These are phyloP conservation scores for Myrica gale DNA, from an alignment of 306 rosid species.

Conservation along the genomic window DNA sequence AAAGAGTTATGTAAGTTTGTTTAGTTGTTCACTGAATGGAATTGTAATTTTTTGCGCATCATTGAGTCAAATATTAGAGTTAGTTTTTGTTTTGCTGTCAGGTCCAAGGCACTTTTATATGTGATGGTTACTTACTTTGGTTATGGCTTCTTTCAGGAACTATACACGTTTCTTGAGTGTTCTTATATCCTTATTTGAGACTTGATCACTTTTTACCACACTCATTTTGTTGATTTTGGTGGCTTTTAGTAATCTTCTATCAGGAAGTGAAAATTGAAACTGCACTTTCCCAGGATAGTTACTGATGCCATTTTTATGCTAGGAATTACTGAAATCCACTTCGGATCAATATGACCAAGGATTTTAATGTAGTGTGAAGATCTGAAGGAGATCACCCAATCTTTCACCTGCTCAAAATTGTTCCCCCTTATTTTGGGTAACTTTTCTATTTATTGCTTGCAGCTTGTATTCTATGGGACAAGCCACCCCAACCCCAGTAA, in stretches of 20 bases:
- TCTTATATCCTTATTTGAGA: background rate
- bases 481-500: conserved; percentile 52
- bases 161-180: background rate
- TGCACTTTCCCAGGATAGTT: background rate
- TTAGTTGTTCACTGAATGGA: conserved; percentile 18
- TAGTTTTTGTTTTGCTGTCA: background rate
- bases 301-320: background rate
- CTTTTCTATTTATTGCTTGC: conserved; percentile 30
- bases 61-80: background rate
- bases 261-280: background rate
- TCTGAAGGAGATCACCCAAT: background rate
- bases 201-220: background rate
- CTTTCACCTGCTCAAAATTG: background rate
- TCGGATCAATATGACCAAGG: background rate
- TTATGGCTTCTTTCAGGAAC: background rate
- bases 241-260: background rate
- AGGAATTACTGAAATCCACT: background rate
- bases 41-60: conserved; percentile 10
- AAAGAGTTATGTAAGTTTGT: conserved; percentile 15
- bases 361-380: background rate
- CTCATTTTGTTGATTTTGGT: background rate
- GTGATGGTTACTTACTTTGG: background rate
- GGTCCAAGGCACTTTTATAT: background rate
- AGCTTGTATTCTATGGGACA: conserved; percentile 69
- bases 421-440: background rate